A percentile compares a stretch with the other conserved stretches of the same genome.
These are phyloP conservation scores for Moesziomyces sp. DNA, from an alignment of 1,284 basidiomycete genomes.

Conservation along the genomic window DNA sequence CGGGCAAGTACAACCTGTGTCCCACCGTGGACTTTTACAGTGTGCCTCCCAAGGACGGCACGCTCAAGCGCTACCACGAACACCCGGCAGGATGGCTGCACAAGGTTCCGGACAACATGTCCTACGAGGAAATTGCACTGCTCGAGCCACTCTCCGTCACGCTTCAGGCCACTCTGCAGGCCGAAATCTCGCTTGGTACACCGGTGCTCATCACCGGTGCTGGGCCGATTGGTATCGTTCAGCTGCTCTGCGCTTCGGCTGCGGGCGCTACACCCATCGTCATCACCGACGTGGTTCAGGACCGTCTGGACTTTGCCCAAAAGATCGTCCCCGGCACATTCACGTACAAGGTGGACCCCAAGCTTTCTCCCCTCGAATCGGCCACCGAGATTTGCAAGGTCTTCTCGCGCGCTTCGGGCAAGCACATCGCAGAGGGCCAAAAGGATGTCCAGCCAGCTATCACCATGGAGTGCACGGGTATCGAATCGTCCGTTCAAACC, in stretches of 20 bases:
- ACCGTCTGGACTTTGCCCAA: slow-evolving; percentile 72
- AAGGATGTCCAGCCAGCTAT: slow-evolving; percentile 50
- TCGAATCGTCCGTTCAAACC: slow-evolving; percentile 87
- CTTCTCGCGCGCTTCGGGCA: slow-evolving; percentile 53
- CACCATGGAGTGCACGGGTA: slow-evolving; percentile 82
- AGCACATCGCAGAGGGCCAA: slow-evolving; percentile 28
- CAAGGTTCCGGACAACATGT: slow-evolving; percentile 69
- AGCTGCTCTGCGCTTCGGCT: slow-evolving; percentile 71
- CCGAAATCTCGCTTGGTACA: slow-evolving; percentile 69
- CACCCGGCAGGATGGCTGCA: slow-evolving; percentile 73
- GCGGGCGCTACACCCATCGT: slow-evolving; percentile 72
- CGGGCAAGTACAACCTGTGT: slow-evolving; percentile 72
- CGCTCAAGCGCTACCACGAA: slow-evolving; percentile 69
- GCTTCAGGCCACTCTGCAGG: slow-evolving; percentile 72
- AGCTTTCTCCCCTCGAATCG: slow-evolving; percentile 28
- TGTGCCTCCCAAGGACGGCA: slow-evolving; percentile 62
- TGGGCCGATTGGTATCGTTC: slow-evolving; percentile 72
- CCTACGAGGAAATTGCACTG: slow-evolving; percentile 71
- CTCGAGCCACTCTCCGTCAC: slow-evolving; percentile 72
- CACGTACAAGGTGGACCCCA: slow-evolving; percentile 63
- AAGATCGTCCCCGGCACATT: slow-evolving; percentile 70
- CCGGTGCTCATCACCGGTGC: slow-evolving; percentile 50
- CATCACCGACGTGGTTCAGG: slow-evolving; percentile 71
- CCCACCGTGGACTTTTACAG: slow-evolving; percentile 66
- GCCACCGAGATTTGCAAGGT: slow-evolving; percentile 53